Conservation (phyloP, 352 stramenopile genomes). For the Phytophthora idaei region DNA sequence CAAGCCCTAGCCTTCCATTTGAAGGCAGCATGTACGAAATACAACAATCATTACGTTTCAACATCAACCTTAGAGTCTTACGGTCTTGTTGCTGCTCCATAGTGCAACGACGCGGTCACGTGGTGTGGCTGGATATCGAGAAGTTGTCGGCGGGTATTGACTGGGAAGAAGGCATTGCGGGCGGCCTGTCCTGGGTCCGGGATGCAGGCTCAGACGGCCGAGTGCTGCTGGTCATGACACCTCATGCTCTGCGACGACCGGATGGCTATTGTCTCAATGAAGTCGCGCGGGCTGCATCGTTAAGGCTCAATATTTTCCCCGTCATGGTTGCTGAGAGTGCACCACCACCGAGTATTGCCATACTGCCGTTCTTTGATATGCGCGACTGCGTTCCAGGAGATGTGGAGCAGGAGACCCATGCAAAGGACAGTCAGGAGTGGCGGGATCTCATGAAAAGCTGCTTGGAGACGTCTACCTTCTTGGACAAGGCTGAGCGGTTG, state of each 20-base stretch:
- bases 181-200: conserved; percentile 67
- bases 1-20: conserved; percentile 74
- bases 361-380: conserved; percentile 81
- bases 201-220: conserved; percentile 73
- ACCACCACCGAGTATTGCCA: conserved; percentile 65
- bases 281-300: conserved; percentile 63
- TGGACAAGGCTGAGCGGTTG: conserved; percentile 56
- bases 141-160: conserved; percentile 70
- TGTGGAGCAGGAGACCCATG: conserved; percentile 28
- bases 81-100: conserved; percentile 11
- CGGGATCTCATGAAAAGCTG: conserved; percentile 39
- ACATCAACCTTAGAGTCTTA: not conserved
- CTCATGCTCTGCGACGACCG: conserved; percentile 68
- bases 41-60: not conserved
- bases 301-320: conserved; percentile 73
- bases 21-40: conserved; percentile 58
- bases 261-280: conserved; percentile 86
- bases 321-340: conserved; percentile 71
- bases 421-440: conserved; percentile 48
- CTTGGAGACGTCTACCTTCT: conserved; percentile 46
- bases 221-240: conserved; percentile 81
- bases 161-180: conserved; percentile 78
- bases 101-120: conserved; percentile 70
- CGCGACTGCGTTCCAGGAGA: conserved; percentile 63
- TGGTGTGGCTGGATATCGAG: conserved; percentile 79